Evolutionary conservation across 73 alveolate species (phyloP), one percentile per base, ranked within the genome.

Genomic region (Tetrahymena borealis): DNA sequence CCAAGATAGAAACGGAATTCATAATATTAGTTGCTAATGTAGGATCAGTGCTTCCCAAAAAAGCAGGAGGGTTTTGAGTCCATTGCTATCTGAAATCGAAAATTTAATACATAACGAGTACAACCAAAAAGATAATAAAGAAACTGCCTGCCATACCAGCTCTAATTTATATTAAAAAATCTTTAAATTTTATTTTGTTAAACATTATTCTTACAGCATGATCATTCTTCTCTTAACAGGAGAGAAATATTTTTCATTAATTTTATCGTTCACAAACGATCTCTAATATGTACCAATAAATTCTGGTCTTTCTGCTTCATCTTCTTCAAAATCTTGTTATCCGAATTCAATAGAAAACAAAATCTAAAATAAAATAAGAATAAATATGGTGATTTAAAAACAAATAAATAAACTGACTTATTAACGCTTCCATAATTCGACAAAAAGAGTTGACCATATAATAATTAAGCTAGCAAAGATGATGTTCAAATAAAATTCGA

Each of bases 261-360:
- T 32, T 39, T 92, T 91, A 92, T 92, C 95, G 38, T 92, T 85
- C 32, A 40, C 90, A 28, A 92, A 78, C 35, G 95, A 92, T 78
- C 95, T 92, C 78, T 39, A 37, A 28, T 39, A 78, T 18, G 33
- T 92, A 39, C 95, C 95, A 12, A 78, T 40, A 92, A 92, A 92
- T 33, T 91, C 95, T 9, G 95, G 95, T 92, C 95, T 35, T 38
- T 40, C 78, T 35, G 95, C 95, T 39, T 92, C 95, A 12, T 85
- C 95, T 36, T 78, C 77, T 78, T 92, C 95, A 78, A 92, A 92
- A 60, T 92, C 78, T 24, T 40, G 24, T 39, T 92, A 10, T 20
- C 95, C 95, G 38, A 92, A 92, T 92, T 92, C 42, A 92, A 78
- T 91, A 35, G 91, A 36, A 79, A 92, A 92, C 40, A 92, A 92